Evolutionary conservation across 2,329 filamentous ascomycete genomes (phyloP).

Genomic region (Alternaria consortialis): DNA sequence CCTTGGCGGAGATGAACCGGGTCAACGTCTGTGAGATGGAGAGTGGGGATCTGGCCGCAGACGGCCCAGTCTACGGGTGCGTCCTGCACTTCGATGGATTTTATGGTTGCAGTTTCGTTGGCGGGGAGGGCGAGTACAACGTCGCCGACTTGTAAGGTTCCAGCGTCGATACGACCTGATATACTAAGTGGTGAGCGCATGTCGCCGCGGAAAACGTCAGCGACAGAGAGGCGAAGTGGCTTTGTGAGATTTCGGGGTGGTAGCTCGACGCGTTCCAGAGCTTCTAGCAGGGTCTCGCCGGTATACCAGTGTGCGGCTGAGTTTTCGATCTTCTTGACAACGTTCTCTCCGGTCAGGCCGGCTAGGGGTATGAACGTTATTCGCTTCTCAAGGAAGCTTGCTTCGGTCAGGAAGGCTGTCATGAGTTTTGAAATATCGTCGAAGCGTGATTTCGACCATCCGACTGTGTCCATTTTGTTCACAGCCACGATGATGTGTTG

Average conservation of each 20-base stretch:
- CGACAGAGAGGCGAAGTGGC: conserved; percentile 85
- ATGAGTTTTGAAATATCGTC: conserved; percentile 86
- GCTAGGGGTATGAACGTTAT: conserved; percentile 90
- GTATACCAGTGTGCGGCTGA: conserved; percentile 75
- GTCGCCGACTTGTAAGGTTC: conserved; percentile 85
- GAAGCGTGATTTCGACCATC: conserved; percentile 84
- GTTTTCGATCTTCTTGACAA: conserved; percentile 68
- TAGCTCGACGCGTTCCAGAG: conserved; percentile 84
- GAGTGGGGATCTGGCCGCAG: conserved; percentile 84
- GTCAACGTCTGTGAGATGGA: conserved; percentile 89
- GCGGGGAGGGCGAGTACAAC: conserved; percentile 80
- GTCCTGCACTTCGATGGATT: conserved; percentile 79
- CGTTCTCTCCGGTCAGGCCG: conserved; percentile 87
- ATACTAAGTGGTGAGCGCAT: conserved; percentile 84
- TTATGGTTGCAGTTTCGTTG: conserved; percentile 81
- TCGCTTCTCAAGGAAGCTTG: conserved; percentile 83
- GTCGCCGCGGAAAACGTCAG: conserved; percentile 83
- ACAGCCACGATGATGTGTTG: conserved; percentile 87
- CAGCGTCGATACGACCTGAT: conserved; percentile 84
- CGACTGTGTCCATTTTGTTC: conserved; percentile 91
- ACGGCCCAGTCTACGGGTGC: conserved; percentile 86
- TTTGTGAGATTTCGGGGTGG: conserved; percentile 75
- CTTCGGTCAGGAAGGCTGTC: conserved; percentile 79
- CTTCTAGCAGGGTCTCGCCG: conserved; percentile 80
- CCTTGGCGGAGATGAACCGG: conserved; percentile 78